phyloP scores from a whole-genome alignment of 768 basidiomycete species.

The Hirschioporus abietinus region DNA sequence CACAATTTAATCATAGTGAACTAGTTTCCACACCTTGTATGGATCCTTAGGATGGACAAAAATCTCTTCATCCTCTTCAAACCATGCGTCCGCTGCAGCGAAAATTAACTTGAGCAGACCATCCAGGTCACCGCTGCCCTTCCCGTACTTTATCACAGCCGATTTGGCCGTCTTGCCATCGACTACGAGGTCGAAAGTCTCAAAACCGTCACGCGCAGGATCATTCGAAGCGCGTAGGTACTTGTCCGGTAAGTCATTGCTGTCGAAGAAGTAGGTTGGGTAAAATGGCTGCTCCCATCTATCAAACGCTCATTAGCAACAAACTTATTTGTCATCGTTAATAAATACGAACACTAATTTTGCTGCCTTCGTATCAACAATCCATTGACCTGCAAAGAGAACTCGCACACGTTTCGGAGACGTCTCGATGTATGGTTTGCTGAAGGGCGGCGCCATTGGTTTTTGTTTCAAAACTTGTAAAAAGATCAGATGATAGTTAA shows the following conservation, averaged over 20 bases:
- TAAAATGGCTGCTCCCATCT: constrained; percentile 55
- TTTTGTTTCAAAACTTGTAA: not conserved
- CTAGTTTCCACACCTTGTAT: constrained; percentile 46
- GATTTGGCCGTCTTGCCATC: constrained; percentile 31
- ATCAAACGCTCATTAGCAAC: not conserved
- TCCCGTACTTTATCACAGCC: constrained; percentile 32
- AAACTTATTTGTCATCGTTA: not conserved
- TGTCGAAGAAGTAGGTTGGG: constrained; percentile 50
- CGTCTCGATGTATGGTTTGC: constrained; percentile 43
- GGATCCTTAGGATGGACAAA: constrained; percentile 62
- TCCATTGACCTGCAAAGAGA: constrained; percentile 42
- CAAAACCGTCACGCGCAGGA: constrained; percentile 25
- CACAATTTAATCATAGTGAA: not conserved
- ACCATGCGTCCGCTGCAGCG: constrained; percentile 53
- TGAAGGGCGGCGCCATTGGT: constrained; percentile 26
- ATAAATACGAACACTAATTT: constrained; percentile 49
- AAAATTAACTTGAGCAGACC: constrained; percentile 48
- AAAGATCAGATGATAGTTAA: no score
- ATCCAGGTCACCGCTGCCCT: constrained; percentile 30
- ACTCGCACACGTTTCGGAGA: constrained; percentile 48
- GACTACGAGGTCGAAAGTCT: constrained; percentile 43
- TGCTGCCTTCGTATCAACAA: constrained; percentile 52
- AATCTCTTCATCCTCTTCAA: constrained; percentile 63
- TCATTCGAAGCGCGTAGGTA: constrained; percentile 32
- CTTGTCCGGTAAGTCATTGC: constrained; percentile 38